Conservation (phyloP, 164 flowering plant species). For the Macadamia tetraphylla region DNA sequence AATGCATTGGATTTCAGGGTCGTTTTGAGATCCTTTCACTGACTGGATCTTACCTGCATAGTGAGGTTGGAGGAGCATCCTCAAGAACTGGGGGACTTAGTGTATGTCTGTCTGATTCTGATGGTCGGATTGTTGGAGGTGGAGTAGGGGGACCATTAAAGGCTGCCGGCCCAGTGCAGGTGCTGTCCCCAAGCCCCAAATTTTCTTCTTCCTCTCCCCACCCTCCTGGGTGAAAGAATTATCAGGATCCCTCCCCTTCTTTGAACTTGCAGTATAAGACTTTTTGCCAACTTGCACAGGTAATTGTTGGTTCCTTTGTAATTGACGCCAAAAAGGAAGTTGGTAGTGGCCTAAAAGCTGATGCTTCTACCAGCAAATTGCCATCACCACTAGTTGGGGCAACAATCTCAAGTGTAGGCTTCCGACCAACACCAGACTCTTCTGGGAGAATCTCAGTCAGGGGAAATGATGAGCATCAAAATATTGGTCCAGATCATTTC, state of each 20-base stretch:
- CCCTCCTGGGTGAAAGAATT: neutral
- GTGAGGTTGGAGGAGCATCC: slow-evolving; percentile 51
- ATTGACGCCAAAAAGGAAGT: slow-evolving; percentile 40
- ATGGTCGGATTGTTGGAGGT: slow-evolving; percentile 86
- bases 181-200: slow-evolving; percentile 16
- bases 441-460: slow-evolving; percentile 32
- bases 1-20: slow-evolving; percentile 41
- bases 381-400: slow-evolving; percentile 35
- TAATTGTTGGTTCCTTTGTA: slow-evolving; percentile 58
- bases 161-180: slow-evolving; percentile 94
- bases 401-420: slow-evolving; percentile 37
- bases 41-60: slow-evolving; percentile 72
- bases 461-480: slow-evolving; percentile 43
- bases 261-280: neutral
- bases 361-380: slow-evolving; percentile 34
- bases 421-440: slow-evolving; percentile 40
- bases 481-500: slow-evolving; percentile 37
- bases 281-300: slow-evolving; percentile 26
- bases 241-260: neutral
- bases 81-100: slow-evolving; percentile 77
- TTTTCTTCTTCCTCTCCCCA: too few relatives aligned
- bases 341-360: slow-evolving; percentile 28
- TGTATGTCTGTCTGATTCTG: slow-evolving; percentile 62
- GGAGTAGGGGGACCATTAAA: slow-evolving; percentile 77
- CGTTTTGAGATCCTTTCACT: slow-evolving; percentile 79